Base-by-base conservation (phyloP, 306 rosid genomes). In the Argentina anserina region DNA sequence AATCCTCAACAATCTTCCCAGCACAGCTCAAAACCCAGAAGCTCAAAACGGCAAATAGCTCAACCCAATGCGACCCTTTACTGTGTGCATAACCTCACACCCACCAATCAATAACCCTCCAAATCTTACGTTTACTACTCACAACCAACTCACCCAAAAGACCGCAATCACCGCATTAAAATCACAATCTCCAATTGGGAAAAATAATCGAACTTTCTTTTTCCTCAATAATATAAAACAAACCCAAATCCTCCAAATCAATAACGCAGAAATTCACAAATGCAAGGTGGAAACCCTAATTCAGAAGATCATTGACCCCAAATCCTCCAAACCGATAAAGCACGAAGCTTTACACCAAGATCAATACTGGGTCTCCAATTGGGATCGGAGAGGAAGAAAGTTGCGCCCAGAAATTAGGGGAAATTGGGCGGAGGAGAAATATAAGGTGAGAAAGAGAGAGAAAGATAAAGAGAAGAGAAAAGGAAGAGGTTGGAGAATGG, bases 381-480 rank as follows among this genome's bases (percentile, higher is more conserved):
- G 55, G 73, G 70, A 74, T 69, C 80, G 58, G 40, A 56, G 70
- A 71, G 50, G 15, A 60, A 62, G 13, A 71, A 60, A 77, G 68
- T 56, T 71, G 13, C 3, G 3, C 5, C 28, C 28, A 79, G 74
- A 77, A 80, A 76, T 29, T 36, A 46, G 41, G 81, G 78, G 81
- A 66, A 73, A 81, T 67, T 68, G 78, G 78, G 83, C 71, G 87
- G 86, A 80, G 84, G 87, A 78, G 87, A 78, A 82, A 84, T 81
- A 76, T 74, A 78, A 81, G 65, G 43, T 31, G 73, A 62, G 26
- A 11, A 29, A 45, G 40, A 3, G 36, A 1, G 36, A 18, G 34
- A 43, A 34, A 66, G 53, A 20, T 62, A 33, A n/a, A 4, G 1
- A 3, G 1, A 34, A 75, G 59, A 63, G 29, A 65, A 65, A 71